Percentiles rank a stretch among this genome's conserved stretches.
Conservation (phyloP, 2,329 filamentous ascomycete genomes). For the Exophiala spinifera region DNA sequence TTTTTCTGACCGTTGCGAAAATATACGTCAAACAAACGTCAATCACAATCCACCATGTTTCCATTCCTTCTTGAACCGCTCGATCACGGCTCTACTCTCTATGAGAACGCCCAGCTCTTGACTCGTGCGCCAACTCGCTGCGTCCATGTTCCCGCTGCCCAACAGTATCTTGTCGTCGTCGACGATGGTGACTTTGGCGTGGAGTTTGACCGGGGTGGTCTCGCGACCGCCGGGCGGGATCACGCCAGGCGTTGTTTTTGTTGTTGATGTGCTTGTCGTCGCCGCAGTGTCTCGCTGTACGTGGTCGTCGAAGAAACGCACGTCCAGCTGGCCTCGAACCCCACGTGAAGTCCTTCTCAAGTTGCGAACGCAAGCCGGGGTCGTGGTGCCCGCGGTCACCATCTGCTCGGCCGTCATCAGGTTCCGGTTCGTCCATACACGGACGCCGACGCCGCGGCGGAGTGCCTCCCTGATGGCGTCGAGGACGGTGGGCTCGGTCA, state of each 20-base stretch:
- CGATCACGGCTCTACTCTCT: conserved; percentile 42
- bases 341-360: conserved; percentile 30
- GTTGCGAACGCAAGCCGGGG: conserved; percentile 57
- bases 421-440: conserved; percentile 62
- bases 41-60: conserved; percentile 7
- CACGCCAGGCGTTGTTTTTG: too few relatives aligned
- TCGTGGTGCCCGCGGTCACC: conserved; percentile 74
- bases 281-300: conserved; percentile 13
- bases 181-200: conserved; percentile 74
- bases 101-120: conserved; percentile 73
- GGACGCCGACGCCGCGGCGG: conserved; percentile 63
- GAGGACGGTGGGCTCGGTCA: conserved; percentile 66
- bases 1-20: too few relatives aligned
- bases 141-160: conserved; percentile 80
- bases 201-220: conserved; percentile 51
- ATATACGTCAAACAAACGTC: too few relatives aligned
- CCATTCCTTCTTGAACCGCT: conserved; percentile 29
- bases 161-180: conserved; percentile 66
- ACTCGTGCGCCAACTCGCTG: conserved; percentile 82
- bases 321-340: conserved; percentile 23
- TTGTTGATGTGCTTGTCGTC: not conserved
- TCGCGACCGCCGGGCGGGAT: not conserved
- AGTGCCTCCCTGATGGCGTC: conserved; percentile 61
- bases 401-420: conserved; percentile 80
- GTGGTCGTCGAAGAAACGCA: conserved; percentile 22